Conservation (phyloP, 2,329 filamentous ascomycete species). For the Xylaria sp. region DNA sequence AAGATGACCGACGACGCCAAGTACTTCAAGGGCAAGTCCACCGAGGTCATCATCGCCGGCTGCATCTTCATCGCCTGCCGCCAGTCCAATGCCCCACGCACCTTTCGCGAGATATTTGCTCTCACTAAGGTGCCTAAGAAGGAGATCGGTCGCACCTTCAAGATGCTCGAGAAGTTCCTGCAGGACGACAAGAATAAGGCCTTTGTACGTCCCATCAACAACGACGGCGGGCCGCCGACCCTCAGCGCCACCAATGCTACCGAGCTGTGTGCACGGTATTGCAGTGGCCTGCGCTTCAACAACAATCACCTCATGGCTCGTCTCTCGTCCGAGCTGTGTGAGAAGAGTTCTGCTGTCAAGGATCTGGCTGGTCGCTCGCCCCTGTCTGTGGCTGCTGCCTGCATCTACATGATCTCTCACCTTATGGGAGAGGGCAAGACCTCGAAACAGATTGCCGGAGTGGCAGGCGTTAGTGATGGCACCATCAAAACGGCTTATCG, state of each 20-base stretch:
- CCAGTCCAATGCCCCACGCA: conserved; percentile 85
- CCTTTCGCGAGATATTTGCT: conserved; percentile 93
- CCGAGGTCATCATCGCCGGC: conserved; percentile 92
- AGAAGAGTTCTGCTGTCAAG: conserved; percentile 79
- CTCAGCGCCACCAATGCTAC: conserved; percentile 82
- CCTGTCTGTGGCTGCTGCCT: conserved; percentile 91
- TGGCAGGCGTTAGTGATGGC: conserved; percentile 92
- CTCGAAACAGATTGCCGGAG: conserved; percentile 85
- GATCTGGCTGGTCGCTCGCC: conserved; percentile 92
- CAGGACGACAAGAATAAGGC: conserved; percentile 68
- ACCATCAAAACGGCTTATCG: conserved; percentile 98
- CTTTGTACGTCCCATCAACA: conserved; percentile 73
- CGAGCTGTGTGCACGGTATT: conserved; percentile 89
- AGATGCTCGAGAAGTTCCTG: conserved; percentile 88
- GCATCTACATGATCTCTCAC: conserved; percentile 95
- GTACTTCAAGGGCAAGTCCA: conserved; percentile 93
- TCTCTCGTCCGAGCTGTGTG: conserved; percentile 81
- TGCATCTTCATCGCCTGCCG: conserved; percentile 98
- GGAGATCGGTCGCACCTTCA: conserved; percentile 96
- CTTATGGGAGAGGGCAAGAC: conserved; percentile 81
- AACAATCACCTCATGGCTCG: conserved; percentile 79
- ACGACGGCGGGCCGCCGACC: conserved; percentile 49
- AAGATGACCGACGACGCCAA: conserved; percentile 94
- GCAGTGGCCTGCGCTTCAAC: conserved; percentile 80
- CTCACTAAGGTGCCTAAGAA: conserved; percentile 96